Conservation (phyloP, 73 alveolate genomes). For the Durusdinium trenchii region DNA sequence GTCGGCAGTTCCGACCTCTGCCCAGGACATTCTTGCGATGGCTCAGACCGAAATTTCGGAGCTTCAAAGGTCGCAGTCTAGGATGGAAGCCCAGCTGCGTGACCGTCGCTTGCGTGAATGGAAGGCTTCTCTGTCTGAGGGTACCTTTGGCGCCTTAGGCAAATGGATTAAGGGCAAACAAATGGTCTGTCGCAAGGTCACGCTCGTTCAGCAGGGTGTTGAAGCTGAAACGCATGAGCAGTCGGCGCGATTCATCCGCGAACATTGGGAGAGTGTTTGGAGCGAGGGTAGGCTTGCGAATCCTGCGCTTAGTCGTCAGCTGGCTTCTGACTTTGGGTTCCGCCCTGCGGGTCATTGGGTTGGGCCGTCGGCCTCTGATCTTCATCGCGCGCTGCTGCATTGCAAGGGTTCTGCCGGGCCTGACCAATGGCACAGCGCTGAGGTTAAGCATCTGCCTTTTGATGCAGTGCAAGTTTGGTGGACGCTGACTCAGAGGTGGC, state of each 20-base stretch:
- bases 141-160: background rate
- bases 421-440: background rate
- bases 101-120: background rate
- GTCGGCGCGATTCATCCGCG: background rate
- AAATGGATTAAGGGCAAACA: background rate
- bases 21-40: no score
- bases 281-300: background rate
- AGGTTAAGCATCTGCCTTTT: background rate
- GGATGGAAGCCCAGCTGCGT: background rate
- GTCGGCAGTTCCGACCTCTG: no score
- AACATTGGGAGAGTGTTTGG: background rate
- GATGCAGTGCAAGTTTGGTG: background rate
- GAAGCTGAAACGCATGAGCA: background rate
- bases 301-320: background rate
- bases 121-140: background rate
- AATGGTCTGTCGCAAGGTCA: background rate
- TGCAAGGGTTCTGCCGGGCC: background rate
- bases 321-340: background rate
- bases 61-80: no score
- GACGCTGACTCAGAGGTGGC: background rate
- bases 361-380: background rate
- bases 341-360: background rate
- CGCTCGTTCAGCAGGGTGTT: background rate
- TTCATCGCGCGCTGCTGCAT: background rate
- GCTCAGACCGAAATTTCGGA: no score